A percentile compares a stretch with the other conserved stretches of the same genome.
Evolutionary conservation across 306 rosid species (phyloP).

Genomic region (Malus asiatica): DNA sequence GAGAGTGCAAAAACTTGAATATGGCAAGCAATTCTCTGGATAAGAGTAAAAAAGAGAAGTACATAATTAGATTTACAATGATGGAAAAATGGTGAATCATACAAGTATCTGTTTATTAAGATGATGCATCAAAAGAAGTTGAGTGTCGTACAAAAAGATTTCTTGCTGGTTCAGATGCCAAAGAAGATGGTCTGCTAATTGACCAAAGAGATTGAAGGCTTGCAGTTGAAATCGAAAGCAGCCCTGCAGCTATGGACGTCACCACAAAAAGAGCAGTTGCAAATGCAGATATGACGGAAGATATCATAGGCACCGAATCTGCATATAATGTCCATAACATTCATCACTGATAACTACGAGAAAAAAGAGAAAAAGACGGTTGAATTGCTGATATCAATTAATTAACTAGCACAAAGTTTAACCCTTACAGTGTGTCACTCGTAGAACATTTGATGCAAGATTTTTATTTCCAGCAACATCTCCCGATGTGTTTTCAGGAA

Average conservation of each 20-base stretch:
- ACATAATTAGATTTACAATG: conserved; percentile 6
- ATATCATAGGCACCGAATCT: conserved; percentile 58
- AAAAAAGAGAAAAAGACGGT: neutral
- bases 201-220: conserved; percentile 65
- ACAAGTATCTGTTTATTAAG: neutral
- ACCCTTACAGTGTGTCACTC: conserved; percentile 85
- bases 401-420: conserved; percentile 2
- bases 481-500: conserved; percentile 63
- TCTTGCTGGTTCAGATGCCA: conserved; percentile 65
- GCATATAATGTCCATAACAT: conserved; percentile 18
- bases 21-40: conserved; percentile 83
- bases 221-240: conserved; percentile 72
- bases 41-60: conserved; percentile 3
- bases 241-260: conserved; percentile 60
- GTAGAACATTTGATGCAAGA: conserved; percentile 78
- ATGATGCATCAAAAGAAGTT: conserved; percentile 6
- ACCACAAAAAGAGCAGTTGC: conserved; percentile 52
- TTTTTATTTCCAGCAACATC: conserved; percentile 88
- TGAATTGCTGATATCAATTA: neutral
- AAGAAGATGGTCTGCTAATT: conserved; percentile 41
- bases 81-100: neutral
- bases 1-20: conserved; percentile 81
- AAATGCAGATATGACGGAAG: conserved; percentile 50
- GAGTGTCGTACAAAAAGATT: conserved; percentile 60
- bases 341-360: neutral